Conservation (phyloP, 1,284 basidiomycete genomes). For the Puccinia triticina region DNA sequence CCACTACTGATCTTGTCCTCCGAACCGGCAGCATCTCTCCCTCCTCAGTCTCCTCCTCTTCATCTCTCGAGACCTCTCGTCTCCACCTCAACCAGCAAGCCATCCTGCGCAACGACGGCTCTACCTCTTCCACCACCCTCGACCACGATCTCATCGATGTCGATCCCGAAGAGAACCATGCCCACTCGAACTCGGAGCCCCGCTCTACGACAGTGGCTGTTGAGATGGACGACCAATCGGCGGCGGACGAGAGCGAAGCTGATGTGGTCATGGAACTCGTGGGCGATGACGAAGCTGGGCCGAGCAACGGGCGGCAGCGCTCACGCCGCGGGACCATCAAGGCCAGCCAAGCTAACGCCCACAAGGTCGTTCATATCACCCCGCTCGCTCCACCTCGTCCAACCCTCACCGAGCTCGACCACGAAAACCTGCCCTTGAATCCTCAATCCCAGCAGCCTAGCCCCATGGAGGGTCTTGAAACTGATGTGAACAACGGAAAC, state of each 20-base stretch:
- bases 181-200: not conserved
- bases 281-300: conserved; percentile 27
- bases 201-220: not conserved
- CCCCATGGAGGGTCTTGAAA: conserved; percentile 48
- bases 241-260: conserved; percentile 48
- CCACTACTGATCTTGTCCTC: conserved; percentile 20
- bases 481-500: not conserved
- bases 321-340: conserved; percentile 49
- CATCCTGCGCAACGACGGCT: conserved; percentile 31
- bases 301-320: conserved; percentile 38
- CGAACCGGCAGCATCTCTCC: conserved; percentile 50
- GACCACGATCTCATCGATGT: conserved; percentile 9
- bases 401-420: conserved; percentile 41
- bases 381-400: conserved; percentile 33
- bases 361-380: conserved; percentile 40
- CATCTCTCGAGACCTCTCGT: conserved; percentile 38
- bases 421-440: conserved; percentile 37
- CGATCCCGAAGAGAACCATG: conserved; percentile 3
- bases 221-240: conserved; percentile 20
- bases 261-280: conserved; percentile 50
- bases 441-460: not conserved
- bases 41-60: conserved; percentile 51
- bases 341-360: conserved; percentile 25
- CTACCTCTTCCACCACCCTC: conserved; percentile 13
- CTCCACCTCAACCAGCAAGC: conserved; percentile 15